These are phyloP conservation scores for Bruguiera gymnorhiza DNA, from an alignment of 345 rosid genomes.

Conservation along the genomic window DNA sequence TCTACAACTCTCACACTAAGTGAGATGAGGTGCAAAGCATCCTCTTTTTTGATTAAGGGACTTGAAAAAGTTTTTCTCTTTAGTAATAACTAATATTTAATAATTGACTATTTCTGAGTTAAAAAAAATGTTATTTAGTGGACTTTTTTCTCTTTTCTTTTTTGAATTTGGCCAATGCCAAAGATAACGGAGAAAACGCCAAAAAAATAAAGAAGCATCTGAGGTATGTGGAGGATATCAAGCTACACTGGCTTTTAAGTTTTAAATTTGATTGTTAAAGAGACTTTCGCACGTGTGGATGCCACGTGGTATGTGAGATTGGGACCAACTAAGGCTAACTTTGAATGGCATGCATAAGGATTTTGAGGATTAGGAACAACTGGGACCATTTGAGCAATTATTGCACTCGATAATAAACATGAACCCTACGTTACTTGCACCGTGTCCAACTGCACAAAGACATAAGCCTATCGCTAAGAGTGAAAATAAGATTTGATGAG, in stretches of 20 bases:
- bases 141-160: too few relatives aligned
- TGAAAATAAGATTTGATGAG: too few relatives aligned
- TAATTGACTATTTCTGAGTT: too few relatives aligned
- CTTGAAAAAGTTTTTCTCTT: too few relatives aligned
- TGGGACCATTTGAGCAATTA: constrained; percentile 38
- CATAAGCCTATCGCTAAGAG: background rate
- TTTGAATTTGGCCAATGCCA: background rate
- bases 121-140: too few relatives aligned
- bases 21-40: too few relatives aligned
- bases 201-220: background rate
- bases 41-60: too few relatives aligned
- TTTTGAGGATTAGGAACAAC: constrained; percentile 34
- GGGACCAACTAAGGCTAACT: constrained; percentile 20
- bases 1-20: too few relatives aligned
- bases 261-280: constrained; percentile 6
- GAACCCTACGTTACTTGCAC: constrained; percentile 15
- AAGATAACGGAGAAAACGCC: constrained; percentile 1
- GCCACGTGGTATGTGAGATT: constrained; percentile 31
- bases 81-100: too few relatives aligned
- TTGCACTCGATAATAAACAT: constrained; percentile 29
- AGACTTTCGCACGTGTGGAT: constrained; percentile 35
- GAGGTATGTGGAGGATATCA: constrained; percentile 7
- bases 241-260: constrained; percentile 1
- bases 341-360: constrained; percentile 17
- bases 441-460: background rate